Conservation (phyloP, 1,284 basidiomycete species). For the Marasmius tenuissimus region DNA sequence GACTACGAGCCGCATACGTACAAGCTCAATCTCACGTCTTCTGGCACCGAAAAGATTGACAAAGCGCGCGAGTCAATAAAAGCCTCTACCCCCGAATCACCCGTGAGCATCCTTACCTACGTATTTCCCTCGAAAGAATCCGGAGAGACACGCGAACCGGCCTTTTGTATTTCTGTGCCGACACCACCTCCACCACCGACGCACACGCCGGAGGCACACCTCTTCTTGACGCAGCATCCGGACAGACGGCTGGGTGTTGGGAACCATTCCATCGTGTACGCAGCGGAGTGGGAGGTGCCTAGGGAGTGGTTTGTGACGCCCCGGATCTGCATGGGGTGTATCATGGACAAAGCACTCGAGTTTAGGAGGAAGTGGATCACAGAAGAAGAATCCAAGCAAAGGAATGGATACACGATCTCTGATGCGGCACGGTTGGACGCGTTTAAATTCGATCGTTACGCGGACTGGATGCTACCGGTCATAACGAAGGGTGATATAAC, state of each 20-base stretch:
- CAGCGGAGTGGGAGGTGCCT: conserved; percentile 24
- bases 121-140: neutral
- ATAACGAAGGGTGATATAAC: no score
- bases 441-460: neutral
- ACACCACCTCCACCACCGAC: conserved; percentile 12
- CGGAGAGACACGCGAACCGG: neutral
- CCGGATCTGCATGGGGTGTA: conserved; percentile 11
- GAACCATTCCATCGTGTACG: conserved; percentile 25
- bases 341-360: conserved; percentile 4
- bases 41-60: neutral
- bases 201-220: conserved; percentile 20
- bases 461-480: neutral
- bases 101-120: neutral
- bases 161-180: conserved; percentile 6
- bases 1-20: conserved; percentile 15
- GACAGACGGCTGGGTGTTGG: conserved; percentile 17
- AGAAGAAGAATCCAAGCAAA: neutral
- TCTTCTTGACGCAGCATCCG: conserved; percentile 19
- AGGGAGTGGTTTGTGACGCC: conserved; percentile 17
- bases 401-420: neutral
- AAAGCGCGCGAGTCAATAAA: neutral
- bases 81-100: neutral
- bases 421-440: neutral
- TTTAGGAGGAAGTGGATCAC: neutral
- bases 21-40: conserved; percentile 12